These are phyloP conservation scores for Zygosaccharomyces rouxii DNA, from an alignment of 805 yeast genomes.

Conservation along the genomic window DNA sequence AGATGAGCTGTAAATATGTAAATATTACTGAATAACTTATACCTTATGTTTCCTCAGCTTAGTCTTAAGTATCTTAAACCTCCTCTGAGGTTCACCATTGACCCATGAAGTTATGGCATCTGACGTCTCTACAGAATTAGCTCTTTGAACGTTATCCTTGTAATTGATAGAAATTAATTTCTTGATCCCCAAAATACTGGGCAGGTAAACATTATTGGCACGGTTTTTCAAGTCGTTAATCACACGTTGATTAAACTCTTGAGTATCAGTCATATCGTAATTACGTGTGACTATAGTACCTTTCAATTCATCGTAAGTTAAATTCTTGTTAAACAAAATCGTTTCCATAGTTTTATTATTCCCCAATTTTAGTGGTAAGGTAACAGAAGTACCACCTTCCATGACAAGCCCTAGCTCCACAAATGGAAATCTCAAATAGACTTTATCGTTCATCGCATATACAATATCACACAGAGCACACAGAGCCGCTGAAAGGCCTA, in stretches of 20 bases:
- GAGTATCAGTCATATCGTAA: constrained; percentile 42
- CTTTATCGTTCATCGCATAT: constrained; percentile 56
- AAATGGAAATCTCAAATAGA: constrained; percentile 68
- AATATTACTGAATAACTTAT: constrained; percentile 25
- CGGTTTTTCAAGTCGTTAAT: constrained; percentile 37
- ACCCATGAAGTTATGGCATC: constrained; percentile 69
- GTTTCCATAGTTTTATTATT: constrained; percentile 70
- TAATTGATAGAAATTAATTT: constrained; percentile 35
- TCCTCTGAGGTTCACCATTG: constrained; percentile 64
- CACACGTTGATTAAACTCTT: constrained; percentile 45
- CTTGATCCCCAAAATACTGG: constrained; percentile 44
- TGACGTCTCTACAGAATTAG: constrained; percentile 62
- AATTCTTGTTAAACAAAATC: constrained; percentile 61
- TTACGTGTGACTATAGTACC: constrained; percentile 62
- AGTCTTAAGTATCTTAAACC: constrained; percentile 52
- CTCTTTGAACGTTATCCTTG: constrained; percentile 38
- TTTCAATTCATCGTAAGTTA: constrained; percentile 54
- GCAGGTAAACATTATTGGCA: constrained; percentile 37
- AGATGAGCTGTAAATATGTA: background rate
- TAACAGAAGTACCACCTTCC: constrained; percentile 72
- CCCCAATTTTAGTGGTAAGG: constrained; percentile 68
- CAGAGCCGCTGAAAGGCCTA: constrained; percentile 72
- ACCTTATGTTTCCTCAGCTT: constrained; percentile 61
- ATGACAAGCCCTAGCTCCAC: constrained; percentile 76
- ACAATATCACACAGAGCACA: constrained; percentile 74